Conservation (phyloP, 179 eudicot genomes). For the Spinacia oleracea region DNA sequence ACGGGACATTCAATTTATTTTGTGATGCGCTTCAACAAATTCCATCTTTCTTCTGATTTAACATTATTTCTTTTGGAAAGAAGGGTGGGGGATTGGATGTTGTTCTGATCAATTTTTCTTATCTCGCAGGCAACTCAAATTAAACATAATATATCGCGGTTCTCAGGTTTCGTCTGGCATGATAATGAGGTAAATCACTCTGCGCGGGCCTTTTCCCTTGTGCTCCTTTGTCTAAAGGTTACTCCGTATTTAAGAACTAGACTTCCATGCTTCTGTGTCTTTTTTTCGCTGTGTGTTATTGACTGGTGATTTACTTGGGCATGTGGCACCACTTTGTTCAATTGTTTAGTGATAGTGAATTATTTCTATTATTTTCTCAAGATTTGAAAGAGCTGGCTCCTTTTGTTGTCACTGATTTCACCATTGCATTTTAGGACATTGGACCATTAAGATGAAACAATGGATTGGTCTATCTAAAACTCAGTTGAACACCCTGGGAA, state of each 20-base stretch:
- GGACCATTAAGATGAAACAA: neutral
- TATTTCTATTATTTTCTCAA: neutral
- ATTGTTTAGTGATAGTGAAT: neutral
- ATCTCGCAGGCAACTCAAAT: constrained; percentile 68
- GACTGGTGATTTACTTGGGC: neutral
- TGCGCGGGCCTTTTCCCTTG: neutral
- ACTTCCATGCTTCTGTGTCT: neutral
- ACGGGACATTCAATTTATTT: too few relatives aligned
- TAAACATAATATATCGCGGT: constrained; percentile 70
- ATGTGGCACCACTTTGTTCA: constrained; percentile 6
- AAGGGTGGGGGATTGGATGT: neutral
- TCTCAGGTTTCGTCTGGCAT: constrained; percentile 95
- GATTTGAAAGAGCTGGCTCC: neutral
- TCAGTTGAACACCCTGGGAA: neutral
- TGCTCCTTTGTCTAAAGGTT: neutral
- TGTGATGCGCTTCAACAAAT: too few relatives aligned
- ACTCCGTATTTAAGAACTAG: neutral
- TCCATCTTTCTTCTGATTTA: too few relatives aligned
- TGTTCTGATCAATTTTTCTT: neutral
- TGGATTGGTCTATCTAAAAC: constrained; percentile 1
- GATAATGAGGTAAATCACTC: constrained; percentile 69
- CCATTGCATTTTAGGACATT: neutral
- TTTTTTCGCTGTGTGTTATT: neutral
- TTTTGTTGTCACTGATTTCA: neutral
- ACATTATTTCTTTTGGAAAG: too few relatives aligned